A percentile compares a stretch with the other conserved stretches of the same genome.
phyloP scores from a whole-genome alignment of 768 basidiomycete species.

The Macrolepiota dolichaula region DNA sequence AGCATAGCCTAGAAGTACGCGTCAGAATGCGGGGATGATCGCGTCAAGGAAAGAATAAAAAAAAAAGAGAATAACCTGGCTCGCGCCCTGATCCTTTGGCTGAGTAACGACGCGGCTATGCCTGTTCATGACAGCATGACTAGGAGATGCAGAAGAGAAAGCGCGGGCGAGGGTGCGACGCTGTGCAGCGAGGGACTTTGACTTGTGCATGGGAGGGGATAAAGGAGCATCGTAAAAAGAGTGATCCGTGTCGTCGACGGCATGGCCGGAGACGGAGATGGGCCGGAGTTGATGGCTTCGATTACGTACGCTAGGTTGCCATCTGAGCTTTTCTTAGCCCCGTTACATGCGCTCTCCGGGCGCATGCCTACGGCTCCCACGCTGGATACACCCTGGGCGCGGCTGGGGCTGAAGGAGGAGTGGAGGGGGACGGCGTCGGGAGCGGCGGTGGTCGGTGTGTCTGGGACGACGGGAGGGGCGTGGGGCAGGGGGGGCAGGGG shows the following conservation, averaged over 20 bases:
- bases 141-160: slow-evolving; percentile 35
- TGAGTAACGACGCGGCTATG: slow-evolving; percentile 84
- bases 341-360: slow-evolving; percentile 42
- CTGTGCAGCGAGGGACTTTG: slow-evolving; percentile 20
- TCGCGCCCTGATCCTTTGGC: slow-evolving; percentile 93
- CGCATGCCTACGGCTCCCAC: slow-evolving; percentile 51
- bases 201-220: slow-evolving; percentile 13
- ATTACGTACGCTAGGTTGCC: slow-evolving; percentile 52
- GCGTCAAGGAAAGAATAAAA: slow-evolving; percentile 2
- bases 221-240: not conserved
- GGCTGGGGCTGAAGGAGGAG: not conserved
- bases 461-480: not conserved
- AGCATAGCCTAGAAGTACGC: slow-evolving; percentile 78
- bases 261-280: slow-evolving; percentile 13
- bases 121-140: slow-evolving; percentile 51
- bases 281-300: slow-evolving; percentile 16
- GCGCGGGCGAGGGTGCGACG: slow-evolving; percentile 29
- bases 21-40: not conserved
- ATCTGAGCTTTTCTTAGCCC: slow-evolving; percentile 42
- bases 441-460: not conserved
- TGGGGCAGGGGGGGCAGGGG: not conserved
- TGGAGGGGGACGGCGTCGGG: not conserved
- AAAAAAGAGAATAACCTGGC: slow-evolving; percentile 53
- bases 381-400: slow-evolving; percentile 34
- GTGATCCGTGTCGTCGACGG: slow-evolving; percentile 3